Base-by-base conservation (phyloP, 768 basidiomycete species). In the Russula ochroleuca region DNA sequence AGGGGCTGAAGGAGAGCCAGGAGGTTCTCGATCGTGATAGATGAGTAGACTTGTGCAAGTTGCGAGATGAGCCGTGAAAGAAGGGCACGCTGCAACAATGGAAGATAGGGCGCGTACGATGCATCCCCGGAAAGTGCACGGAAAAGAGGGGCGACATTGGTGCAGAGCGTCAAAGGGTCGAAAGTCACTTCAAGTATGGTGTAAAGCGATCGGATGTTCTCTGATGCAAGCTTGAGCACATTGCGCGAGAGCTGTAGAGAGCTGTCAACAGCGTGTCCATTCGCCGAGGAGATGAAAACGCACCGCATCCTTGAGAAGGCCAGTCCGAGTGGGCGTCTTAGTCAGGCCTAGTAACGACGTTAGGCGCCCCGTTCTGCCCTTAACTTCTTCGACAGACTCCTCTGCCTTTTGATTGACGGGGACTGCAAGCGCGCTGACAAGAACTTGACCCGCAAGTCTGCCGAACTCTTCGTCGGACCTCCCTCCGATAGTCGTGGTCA, bases 361-460 rank as follows among this genome's bases (percentile, higher is more conserved):
- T 56, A 97, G 79, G 31, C 93, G 81, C n/a, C 81, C 81, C 69
- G 83, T 86, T 77, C 86, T 89, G 66, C 86, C 86, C 64, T 83
- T 85, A 23, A 73, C 73, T 61, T 82, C 79, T 38, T 79, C 83
- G 49, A 77, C 78, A 25, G 75, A 78, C 33, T 77, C 78, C 45
- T 82, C 80, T 61, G 80, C 81, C 57, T 73, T 75, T 21, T 84
- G 80, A 4, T 86, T 87, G 35, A 98, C 88, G 5, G 96, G 96
- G 5, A 99, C 94, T 25, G 95, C 93, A 28, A 99, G 84, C 0
- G 96, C 90, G 68, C 87, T 90, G 67, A 98, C 85, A 63, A 98
- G 85, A 21, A 97, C 96, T 74, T 94, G 92, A 1, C 90, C 92
- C 0, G 95, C 92, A 45, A 96, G 81, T 66, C 88, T 82, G 63